These are phyloP conservation scores for Phytomonas sp. DNA, from an alignment of 208 protist genomes.

Conservation along the genomic window DNA sequence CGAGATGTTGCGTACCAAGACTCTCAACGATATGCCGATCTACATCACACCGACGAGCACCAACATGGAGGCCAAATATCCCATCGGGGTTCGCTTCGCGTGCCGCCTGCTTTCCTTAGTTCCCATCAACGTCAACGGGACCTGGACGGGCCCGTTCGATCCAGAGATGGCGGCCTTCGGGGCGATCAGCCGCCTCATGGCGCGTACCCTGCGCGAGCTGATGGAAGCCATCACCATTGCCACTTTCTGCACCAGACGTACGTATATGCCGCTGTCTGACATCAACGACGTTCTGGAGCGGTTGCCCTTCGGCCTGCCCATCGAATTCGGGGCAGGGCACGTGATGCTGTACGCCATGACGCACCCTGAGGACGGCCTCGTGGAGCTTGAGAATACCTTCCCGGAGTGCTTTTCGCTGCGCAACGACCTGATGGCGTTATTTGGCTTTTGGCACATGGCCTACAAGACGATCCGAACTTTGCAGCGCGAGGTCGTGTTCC, in stretches of 20 bases:
- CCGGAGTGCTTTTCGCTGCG: conserved; percentile 38
- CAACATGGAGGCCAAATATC: conserved; percentile 15
- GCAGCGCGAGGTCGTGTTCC: conserved; percentile 20
- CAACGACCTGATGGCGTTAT: conserved; percentile 60
- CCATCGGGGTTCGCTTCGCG: conserved; percentile 44
- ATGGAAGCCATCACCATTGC: conserved; percentile 49
- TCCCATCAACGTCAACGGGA: conserved; percentile 48
- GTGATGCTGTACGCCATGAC: conserved; percentile 59
- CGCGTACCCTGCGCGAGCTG: conserved; percentile 58
- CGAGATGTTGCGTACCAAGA: conserved; percentile 67
- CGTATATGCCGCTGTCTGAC: conserved; percentile 41
- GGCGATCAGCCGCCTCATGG: conserved; percentile 55
- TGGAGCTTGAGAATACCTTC: conserved; percentile 36
- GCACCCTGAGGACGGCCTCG: conserved; percentile 50
- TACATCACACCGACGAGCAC: conserved; percentile 27
- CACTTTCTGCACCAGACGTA: conserved; percentile 42
- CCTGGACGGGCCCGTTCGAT: conserved; percentile 78
- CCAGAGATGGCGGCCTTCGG: conserved; percentile 80
- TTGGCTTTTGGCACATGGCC: conserved; percentile 73
- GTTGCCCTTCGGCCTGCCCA: conserved; percentile 63
- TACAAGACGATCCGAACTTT: conserved; percentile 40
- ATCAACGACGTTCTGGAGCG: conserved; percentile 36
- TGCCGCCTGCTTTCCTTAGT: conserved; percentile 74
- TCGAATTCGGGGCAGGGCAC: conserved; percentile 70
- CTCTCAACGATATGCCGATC: conserved; percentile 43